Percentiles rank a stretch among this genome's conserved stretches.
Evolutionary conservation across 192 early-diverging fungal species (phyloP).

Genomic region (Podila epigama): DNA sequence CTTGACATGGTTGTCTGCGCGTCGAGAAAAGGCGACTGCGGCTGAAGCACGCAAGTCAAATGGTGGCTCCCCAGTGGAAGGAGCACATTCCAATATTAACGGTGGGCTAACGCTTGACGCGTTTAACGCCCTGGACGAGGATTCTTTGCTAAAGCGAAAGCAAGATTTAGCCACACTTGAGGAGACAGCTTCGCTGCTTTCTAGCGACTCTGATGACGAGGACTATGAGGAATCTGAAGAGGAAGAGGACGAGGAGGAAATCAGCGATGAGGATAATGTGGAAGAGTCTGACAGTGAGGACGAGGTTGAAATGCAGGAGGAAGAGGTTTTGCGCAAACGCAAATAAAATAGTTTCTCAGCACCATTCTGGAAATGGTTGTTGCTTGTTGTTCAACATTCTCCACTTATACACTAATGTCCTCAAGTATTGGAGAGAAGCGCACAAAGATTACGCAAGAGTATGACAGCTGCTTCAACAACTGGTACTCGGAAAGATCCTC

Average conservation of each 20-base stretch:
- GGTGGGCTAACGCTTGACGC: constrained; percentile 14
- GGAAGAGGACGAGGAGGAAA: constrained; percentile 3
- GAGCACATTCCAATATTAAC: neutral
- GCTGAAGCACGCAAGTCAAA: constrained; percentile 37
- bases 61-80: constrained; percentile 2
- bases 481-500: constrained; percentile 97
- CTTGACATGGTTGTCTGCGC: constrained; percentile 29
- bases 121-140: constrained; percentile 28
- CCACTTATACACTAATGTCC: constrained; percentile 52
- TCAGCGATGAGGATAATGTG: constrained; percentile 6
- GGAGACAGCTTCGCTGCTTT: constrained; percentile 18
- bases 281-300: constrained; percentile 15
- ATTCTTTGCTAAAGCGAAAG: constrained; percentile 11
- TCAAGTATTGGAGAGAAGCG: constrained; percentile 74
- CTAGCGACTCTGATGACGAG: constrained; percentile 36
- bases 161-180: constrained; percentile 28
- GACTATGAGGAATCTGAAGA: constrained; percentile 28
- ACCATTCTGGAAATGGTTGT: neutral
- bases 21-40: constrained; percentile 24
- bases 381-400: neutral
- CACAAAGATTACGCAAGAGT: constrained; percentile 82
- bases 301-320: neutral
- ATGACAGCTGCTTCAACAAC: constrained; percentile 92
- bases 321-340: neutral
- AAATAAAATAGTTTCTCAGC: neutral